These are phyloP conservation scores for Akanthomyces lecanii DNA, from an alignment of 2,329 filamentous ascomycete species.

Conservation along the genomic window DNA sequence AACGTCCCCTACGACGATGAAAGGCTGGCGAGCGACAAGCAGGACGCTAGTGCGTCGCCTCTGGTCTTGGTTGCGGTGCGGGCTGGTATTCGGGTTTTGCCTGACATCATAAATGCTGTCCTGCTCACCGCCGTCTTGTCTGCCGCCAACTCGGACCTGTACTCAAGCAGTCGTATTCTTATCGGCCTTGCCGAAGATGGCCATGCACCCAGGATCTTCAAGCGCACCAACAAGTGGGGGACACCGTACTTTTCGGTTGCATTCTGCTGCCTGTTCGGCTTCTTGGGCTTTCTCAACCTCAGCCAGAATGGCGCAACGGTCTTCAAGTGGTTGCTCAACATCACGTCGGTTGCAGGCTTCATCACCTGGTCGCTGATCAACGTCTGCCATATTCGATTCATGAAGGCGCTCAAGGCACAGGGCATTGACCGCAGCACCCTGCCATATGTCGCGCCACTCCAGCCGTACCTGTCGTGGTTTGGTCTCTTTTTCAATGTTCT, in stretches of 20 bases:
- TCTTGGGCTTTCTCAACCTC: conserved; percentile 65
- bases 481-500: conserved; percentile 62
- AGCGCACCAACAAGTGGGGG: conserved; percentile 55
- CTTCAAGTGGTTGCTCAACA: conserved; percentile 70
- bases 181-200: conserved; percentile 62
- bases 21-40: conserved; percentile 46
- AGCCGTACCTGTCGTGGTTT: conserved; percentile 62
- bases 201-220: conserved; percentile 58
- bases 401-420: conserved; percentile 53
- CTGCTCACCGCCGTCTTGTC: conserved; percentile 74
- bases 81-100: conserved; percentile 60
- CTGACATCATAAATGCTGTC: conserved; percentile 71
- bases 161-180: conserved; percentile 65
- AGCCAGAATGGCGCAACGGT: conserved; percentile 54
- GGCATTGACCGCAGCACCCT: conserved; percentile 53
- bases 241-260: conserved; percentile 60
- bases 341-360: conserved; percentile 64
- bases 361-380: conserved; percentile 67
- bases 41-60: conserved; percentile 61
- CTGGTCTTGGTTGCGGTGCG: conserved; percentile 57
- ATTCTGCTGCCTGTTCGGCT: conserved; percentile 50
- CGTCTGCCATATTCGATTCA: conserved; percentile 61
- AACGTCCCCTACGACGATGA: conserved; percentile 60
- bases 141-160: conserved; percentile 73
- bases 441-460: conserved; percentile 57